Conservation (phyloP, 768 basidiomycete species). For the Saitozyma sp. region DNA sequence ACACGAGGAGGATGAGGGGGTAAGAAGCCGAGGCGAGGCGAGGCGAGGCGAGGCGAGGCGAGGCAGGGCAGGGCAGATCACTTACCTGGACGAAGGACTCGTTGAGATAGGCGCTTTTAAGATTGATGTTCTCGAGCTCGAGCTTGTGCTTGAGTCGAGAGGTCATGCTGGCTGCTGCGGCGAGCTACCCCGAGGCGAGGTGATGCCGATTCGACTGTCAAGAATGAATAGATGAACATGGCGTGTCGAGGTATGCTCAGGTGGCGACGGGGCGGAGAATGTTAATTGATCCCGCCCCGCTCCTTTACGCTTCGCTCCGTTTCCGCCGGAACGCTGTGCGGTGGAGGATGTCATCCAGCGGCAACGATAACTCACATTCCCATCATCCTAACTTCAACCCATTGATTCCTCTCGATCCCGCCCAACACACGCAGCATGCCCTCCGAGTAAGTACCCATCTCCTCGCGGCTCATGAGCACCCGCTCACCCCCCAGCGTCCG, state of each 20-base stretch:
- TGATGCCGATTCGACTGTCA: too few relatives aligned
- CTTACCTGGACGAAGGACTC: slow-evolving; percentile 82
- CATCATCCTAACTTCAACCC: too few relatives aligned
- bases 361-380: too few relatives aligned
- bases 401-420: too few relatives aligned
- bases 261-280: too few relatives aligned
- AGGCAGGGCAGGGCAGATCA: slow-evolving; percentile 7
- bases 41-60: not conserved
- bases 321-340: too few relatives aligned
- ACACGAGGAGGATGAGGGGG: not conserved
- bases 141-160: slow-evolving; percentile 78
- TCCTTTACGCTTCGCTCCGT: too few relatives aligned
- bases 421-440: not conserved
- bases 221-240: too few relatives aligned
- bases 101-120: slow-evolving; percentile 67
- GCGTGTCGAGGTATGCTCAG: too few relatives aligned
- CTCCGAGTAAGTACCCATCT: not conserved
- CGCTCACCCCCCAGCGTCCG: slow-evolving; percentile 15
- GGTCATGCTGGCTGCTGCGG: slow-evolving; percentile 41
- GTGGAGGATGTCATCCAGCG: too few relatives aligned
- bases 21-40: not conserved
- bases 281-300: too few relatives aligned
- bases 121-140: slow-evolving; percentile 62
- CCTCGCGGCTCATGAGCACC: not conserved
- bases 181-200: too few relatives aligned